A percentile compares a stretch with the other conserved stretches of the same genome.
phyloP scores from a whole-genome alignment of 108 stramenopile genomes.

The Halocafeteria seosinensis region DNA sequence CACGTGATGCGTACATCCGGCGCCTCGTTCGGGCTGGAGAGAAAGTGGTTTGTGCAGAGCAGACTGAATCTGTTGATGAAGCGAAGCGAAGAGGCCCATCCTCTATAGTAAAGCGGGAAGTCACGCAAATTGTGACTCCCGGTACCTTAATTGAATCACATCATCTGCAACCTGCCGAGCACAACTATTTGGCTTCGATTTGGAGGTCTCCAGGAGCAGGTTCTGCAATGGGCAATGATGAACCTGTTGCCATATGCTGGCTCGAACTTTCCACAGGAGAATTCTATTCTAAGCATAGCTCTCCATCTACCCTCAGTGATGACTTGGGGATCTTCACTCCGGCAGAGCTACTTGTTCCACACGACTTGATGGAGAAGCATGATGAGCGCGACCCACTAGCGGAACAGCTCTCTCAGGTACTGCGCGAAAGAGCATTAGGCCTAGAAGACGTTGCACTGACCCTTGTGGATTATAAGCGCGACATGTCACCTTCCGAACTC shows the following conservation, averaged over 20 bases:
- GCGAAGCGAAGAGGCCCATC: neutral
- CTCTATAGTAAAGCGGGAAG: neutral
- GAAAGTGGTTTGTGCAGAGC: neutral
- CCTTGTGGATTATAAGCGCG: too few species aligned
- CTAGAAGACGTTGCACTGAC: too few species aligned
- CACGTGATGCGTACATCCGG: neutral
- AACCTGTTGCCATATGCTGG: neutral
- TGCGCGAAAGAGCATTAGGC: too few species aligned
- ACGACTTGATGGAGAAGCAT: neutral
- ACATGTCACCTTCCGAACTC: too few species aligned
- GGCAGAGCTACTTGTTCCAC: neutral
- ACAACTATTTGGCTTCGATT: neutral
- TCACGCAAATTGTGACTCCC: neutral
- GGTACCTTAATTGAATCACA: neutral
- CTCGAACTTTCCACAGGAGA: neutral
- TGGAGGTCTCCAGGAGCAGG: neutral
- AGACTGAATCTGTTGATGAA: neutral
- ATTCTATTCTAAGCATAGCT: neutral
- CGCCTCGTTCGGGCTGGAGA: neutral
- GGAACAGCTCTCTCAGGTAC: too few species aligned
- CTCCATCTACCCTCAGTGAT: neutral
- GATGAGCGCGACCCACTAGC: neutral
- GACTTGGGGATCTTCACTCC: neutral
- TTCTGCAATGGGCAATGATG: neutral
- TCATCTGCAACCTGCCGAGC: neutral